Base-by-base conservation (phyloP, 345 rosid genomes). In the Populus deltoides region DNA sequence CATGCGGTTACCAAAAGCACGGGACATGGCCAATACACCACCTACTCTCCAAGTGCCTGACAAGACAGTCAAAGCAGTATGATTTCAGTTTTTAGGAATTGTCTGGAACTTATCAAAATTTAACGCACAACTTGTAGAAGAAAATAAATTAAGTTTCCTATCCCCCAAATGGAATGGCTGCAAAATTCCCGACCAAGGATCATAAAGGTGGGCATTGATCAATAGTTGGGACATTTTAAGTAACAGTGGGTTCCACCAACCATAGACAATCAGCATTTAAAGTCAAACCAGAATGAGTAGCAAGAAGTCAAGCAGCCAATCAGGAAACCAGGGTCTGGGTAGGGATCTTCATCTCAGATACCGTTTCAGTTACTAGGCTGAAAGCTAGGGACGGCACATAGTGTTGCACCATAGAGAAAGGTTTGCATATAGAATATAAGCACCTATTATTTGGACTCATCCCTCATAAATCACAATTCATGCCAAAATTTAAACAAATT, bases 11-110 rank as follows among this genome's bases (percentile, higher is more conserved):
- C 99, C 99, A 77, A 97, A 97, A 66, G 99, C 99, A 65, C 98
- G 91, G 66, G 98, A 94, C 99, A 97, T 94, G 57, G 99, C 98
- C 82, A 97, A 81, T n/a, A 97, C 97, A 73, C 97, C 99, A 75
- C 99, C 99, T 63, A 97, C 99, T 85, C 99, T 88, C 99, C 99
- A 97, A 70, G 98, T 97, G 75, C 99, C 99, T 94, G 86, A 76
- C 41, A 82, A 78, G 68, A 78, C 24, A 57, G 63, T 59, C 65
- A 76, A 70, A 78, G 66, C 43, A 71, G 38, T 9, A 62, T 47
- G 25, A 73, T 66, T 55, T 72, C 55, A 20, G 13, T 12, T 49
- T 65, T 74, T 36, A 57, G 24, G 18, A 69, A 31, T 10, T 4
- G 24, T 16, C 59, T 53, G 47, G 24, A 73, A 55, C 33, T 53